Percentiles rank a stretch among this genome's conserved stretches.
These are phyloP conservation scores for Crepidotus variabilis DNA, from an alignment of 768 basidiomycete genomes.

Conservation along the genomic window DNA sequence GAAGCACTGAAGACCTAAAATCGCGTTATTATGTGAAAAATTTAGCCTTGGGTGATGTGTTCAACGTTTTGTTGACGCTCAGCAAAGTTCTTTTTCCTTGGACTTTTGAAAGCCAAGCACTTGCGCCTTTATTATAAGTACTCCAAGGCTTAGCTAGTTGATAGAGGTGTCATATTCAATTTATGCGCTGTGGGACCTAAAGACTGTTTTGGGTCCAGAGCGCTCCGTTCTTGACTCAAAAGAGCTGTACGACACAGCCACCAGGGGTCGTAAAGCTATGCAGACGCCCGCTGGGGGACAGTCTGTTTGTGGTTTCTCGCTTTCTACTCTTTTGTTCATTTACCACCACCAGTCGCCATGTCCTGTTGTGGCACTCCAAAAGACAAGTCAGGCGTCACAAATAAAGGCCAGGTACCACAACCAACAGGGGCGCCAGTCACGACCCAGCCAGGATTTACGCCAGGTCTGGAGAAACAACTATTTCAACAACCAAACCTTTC, in stretches of 20 bases:
- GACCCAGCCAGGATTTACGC: constrained; percentile 45
- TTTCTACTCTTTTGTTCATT: background rate
- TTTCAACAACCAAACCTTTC: constrained; percentile 41
- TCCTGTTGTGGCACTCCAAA: constrained; percentile 63
- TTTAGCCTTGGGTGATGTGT: no score
- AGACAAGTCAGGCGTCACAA: constrained; percentile 24
- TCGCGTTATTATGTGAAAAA: no score
- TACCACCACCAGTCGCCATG: constrained; percentile 34
- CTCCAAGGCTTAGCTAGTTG: no score
- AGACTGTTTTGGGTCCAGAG: no score
- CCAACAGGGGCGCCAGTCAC: constrained; percentile 30
- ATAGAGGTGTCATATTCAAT: no score
- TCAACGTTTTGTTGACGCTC: no score
- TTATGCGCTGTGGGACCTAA: no score
- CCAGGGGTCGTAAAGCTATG: constrained; percentile 5
- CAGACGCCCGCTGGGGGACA: constrained; percentile 1
- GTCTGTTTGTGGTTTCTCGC: constrained; percentile 4
- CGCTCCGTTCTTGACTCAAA: background rate
- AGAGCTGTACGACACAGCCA: constrained; percentile 8
- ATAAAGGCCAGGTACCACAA: constrained; percentile 25
- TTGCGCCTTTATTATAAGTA: no score
- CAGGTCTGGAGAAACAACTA: constrained; percentile 37
- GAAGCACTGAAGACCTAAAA: no score
- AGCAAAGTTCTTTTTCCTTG: no score
- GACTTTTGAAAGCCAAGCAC: no score